Evolutionary conservation across 306 rosid genomes (phyloP).

Genomic region (Astragalus glycyphyllos): DNA sequence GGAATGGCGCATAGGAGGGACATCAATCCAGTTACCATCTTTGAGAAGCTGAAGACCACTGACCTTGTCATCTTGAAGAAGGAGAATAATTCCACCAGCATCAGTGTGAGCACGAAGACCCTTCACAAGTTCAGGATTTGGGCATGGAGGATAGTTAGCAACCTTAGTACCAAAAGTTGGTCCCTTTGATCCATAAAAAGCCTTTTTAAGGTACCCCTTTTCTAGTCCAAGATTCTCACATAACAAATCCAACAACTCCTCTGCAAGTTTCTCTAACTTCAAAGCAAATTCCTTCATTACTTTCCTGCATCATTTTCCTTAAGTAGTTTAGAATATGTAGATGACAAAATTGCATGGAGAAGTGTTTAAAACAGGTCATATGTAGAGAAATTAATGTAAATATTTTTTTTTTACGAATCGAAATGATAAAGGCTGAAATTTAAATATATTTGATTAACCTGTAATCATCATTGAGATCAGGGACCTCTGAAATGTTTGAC

Average conservation of each 20-base stretch:
- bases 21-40: constrained; percentile 35
- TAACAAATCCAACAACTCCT: constrained; percentile 32
- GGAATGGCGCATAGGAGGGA: constrained; percentile 39
- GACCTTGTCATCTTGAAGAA: constrained; percentile 37
- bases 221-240: constrained; percentile 33
- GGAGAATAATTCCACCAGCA: constrained; percentile 36
- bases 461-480: constrained; percentile 69
- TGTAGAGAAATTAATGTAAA: too few relatives aligned
- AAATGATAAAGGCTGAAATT: background rate
- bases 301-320: constrained; percentile 25
- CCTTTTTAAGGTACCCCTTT: constrained; percentile 32
- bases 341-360: too few relatives aligned
- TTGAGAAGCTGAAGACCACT: constrained; percentile 40
- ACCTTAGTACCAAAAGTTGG: constrained; percentile 40
- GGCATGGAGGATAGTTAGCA: constrained; percentile 42
- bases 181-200: constrained; percentile 29
- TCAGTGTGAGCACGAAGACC: constrained; percentile 39
- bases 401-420: too few relatives aligned
- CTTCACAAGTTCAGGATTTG: constrained; percentile 38
- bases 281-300: constrained; percentile 39
- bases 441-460: constrained; percentile 45
- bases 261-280: constrained; percentile 37
- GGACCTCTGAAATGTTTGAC: constrained; percentile 66
- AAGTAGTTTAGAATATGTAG: constrained; percentile 13
- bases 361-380: too few relatives aligned